phyloP scores from a whole-genome alignment of 1,284 basidiomycete species.

The Fistulina hepatica region DNA sequence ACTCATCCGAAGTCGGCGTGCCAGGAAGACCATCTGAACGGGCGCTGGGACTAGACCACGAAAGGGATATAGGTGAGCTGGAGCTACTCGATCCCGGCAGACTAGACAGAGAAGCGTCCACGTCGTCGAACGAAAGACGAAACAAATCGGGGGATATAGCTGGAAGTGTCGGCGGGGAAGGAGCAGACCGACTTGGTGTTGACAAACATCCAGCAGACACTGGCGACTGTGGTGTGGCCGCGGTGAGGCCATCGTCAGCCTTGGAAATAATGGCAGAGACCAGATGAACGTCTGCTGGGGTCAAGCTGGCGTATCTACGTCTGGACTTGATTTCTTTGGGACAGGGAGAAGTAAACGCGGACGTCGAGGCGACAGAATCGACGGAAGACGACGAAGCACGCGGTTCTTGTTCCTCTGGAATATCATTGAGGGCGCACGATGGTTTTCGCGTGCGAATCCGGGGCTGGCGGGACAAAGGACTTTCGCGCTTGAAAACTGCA shows the following conservation, averaged over 20 bases:
- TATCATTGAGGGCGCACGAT: not conserved
- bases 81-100: constrained; percentile 16
- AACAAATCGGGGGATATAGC: constrained; percentile 17
- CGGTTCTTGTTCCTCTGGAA: not conserved
- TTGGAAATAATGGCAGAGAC: constrained; percentile 6
- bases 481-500: not conserved
- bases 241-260: constrained; percentile 1
- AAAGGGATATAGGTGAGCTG: constrained; percentile 20
- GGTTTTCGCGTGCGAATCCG: not conserved
- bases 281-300: constrained; percentile 9
- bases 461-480: not conserved
- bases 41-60: constrained; percentile 25
- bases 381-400: not conserved
- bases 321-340: not conserved
- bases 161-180: constrained; percentile 23
- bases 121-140: constrained; percentile 27
- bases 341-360: not conserved
- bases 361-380: not conserved
- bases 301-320: not conserved
- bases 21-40: constrained; percentile 23
- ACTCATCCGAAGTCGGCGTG: constrained; percentile 31
- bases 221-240: not conserved
- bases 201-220: not conserved
- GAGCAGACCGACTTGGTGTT: constrained; percentile 12
- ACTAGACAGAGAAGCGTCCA: constrained; percentile 25